Percentiles rank a stretch among this genome's conserved stretches.
Conservation (phyloP, 306 rosid genomes). For the Casuarina glauca region DNA sequence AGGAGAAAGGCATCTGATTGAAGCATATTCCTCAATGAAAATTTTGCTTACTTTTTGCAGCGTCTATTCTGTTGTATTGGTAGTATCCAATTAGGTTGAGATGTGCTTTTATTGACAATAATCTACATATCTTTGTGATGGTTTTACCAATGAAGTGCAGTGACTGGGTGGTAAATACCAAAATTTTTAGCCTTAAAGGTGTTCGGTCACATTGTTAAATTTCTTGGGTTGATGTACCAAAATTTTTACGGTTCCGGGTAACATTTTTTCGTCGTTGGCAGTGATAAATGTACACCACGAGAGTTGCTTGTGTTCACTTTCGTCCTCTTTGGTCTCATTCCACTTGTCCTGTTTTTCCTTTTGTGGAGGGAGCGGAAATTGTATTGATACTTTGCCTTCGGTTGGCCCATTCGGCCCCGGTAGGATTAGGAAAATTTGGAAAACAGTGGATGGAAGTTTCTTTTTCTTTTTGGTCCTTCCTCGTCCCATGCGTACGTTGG, state of each 20-base stretch:
- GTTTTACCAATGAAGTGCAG: slow-evolving; percentile 33
- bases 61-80: slow-evolving; percentile 31
- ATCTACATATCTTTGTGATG: slow-evolving; percentile 10
- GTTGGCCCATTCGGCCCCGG: no score
- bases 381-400: no score
- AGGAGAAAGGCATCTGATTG: slow-evolving; percentile 16
- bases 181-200: slow-evolving; percentile 7
- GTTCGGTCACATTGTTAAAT: slow-evolving; percentile 12
- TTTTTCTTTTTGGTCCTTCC: no score
- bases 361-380: not conserved
- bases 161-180: slow-evolving; percentile 21
- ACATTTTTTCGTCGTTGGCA: not conserved
- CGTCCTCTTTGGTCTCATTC: not conserved
- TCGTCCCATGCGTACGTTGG: no score
- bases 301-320: not conserved
- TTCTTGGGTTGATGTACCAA: slow-evolving; percentile 17
- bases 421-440: no score
- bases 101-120: slow-evolving; percentile 34
- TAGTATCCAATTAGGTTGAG: slow-evolving; percentile 40
- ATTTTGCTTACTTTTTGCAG: slow-evolving; percentile 37
- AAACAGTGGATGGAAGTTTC: no score
- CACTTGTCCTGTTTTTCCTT: not conserved
- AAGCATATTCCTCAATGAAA: slow-evolving; percentile 42
- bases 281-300: not conserved
- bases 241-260: slow-evolving; percentile 3